Base-by-base conservation (phyloP, 78 protist genomes). In the Capsaspora owczarzaki region DNA sequence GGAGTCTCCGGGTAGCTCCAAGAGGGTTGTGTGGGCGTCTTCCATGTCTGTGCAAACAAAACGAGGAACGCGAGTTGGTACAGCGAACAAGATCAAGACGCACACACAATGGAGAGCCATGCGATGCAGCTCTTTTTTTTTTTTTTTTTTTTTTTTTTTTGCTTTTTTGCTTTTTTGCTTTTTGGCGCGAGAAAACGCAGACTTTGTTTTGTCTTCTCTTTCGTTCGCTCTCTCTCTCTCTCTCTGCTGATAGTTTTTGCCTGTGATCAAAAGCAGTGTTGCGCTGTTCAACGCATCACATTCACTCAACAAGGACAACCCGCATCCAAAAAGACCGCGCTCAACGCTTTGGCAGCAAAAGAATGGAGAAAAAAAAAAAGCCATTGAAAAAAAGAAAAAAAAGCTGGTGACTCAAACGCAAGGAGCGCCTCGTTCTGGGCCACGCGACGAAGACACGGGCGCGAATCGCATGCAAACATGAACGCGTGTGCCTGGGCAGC, bases 21-120 rank as follows among this genome's bases (percentile, higher is more conserved):
- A 69, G 14, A 40, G 31, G 0, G 77, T 46, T 3, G 77, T 35
- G 78, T 80, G 78, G 2, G 84, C 84, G 25, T 80, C 84, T 66
- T 80, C 84, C 84, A 80, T 80, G 63, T 23, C 41, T 61, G 69
- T 27, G 56, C 56, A 49, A 49, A 10, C 10, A 49, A 49, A 10
- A 49, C 10, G 10, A 16, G 10, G 56, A 10, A 49, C 10, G 10
- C n/a, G 56, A 49, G n/a, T 10, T 61, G 69, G 69, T 27, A 20
- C 37, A 20, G 20, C 5, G 14, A 61, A 61, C 35, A 10, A 61
- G 69, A 61, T 29, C 69, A 16, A 61, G n/a, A 20, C 69, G 69
- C 20, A 16, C 19, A 61, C 19, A 61, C n/a, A 61, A 61, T 29
- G 56, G n/a, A 49, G 16, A 10, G 16, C 56, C 10, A 10, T 49